Conservation (phyloP, 2,329 filamentous ascomycete species). For the Xylaria sp. region DNA sequence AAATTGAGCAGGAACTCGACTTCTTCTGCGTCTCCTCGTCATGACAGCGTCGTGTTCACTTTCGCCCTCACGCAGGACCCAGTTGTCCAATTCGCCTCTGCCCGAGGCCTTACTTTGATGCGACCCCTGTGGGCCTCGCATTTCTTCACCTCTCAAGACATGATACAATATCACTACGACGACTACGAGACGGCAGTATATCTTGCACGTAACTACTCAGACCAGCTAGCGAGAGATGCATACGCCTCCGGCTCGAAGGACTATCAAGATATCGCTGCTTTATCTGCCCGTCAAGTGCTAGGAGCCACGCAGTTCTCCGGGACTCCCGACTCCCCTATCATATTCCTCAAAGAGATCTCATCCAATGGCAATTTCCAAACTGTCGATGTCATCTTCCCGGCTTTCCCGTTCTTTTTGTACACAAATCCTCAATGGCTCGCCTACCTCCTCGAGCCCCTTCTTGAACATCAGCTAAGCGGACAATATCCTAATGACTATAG, state of each 20-base stretch:
- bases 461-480: slow-evolving; percentile 84
- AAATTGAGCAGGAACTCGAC: slow-evolving; percentile 55
- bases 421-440: slow-evolving; percentile 84
- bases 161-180: slow-evolving; percentile 79
- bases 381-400: slow-evolving; percentile 87
- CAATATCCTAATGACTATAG: slow-evolving; percentile 86
- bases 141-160: slow-evolving; percentile 70
- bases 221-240: slow-evolving; percentile 76
- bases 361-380: slow-evolving; percentile 88
- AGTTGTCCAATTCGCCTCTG: slow-evolving; percentile 81
- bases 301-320: slow-evolving; percentile 81
- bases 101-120: slow-evolving; percentile 81
- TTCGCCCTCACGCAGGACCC: slow-evolving; percentile 81
- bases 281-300: slow-evolving; percentile 83
- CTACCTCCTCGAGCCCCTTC: slow-evolving; percentile 80
- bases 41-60: slow-evolving; percentile 76
- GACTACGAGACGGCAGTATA: slow-evolving; percentile 74
- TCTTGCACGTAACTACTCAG: slow-evolving; percentile 79
- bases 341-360: slow-evolving; percentile 88
- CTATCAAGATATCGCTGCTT: slow-evolving; percentile 80
- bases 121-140: slow-evolving; percentile 82
- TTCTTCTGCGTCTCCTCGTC: slow-evolving; percentile 45
- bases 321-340: slow-evolving; percentile 75
- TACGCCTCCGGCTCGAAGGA: slow-evolving; percentile 78
- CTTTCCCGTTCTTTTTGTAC: slow-evolving; percentile 88